Evolutionary conservation across 768 basidiomycete species (phyloP), one percentile per base, ranked within the genome.

Genomic region (Leccinum olivaceopallidum): DNA sequence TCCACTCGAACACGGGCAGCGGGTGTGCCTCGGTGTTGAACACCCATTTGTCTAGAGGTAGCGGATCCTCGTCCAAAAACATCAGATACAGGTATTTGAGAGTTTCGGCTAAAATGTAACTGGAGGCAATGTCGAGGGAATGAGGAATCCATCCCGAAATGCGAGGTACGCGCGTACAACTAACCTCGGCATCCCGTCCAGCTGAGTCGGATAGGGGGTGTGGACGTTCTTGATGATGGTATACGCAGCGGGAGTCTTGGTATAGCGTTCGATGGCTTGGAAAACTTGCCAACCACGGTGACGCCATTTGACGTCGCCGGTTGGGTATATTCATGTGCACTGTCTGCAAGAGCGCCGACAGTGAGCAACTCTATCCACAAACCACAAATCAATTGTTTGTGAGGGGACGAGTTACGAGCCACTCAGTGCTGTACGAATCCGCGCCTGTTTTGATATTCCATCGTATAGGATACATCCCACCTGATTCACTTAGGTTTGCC

Each of bases 21-120:
- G 91, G 84, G 68, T 93, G 92, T 6, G 90, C 92, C 71, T 87
- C 85, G 0, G 85, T 87, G 62, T 84, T 87, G 59, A 85, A 85
- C 5, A 87, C 85, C 80, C 81, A 87, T 39, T 80, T 74, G 16
- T 82, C 75, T 42, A 84, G 74, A 0, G 82, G 77, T 14, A 90
- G 63, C 5, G 76, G 80, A 61, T 92, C 87, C 6, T 83, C 79
- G 44, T 89, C 81, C 49, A 73, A 76, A 70, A 90, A 92, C 71
- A 89, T 72, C 22, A 92, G 76, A 70, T 88, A 87, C 54, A 90
- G 78, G 68, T 92, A 90, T 72, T 90, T 89, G 60, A 90, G 75
- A 62, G 83, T 85, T 66, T 84, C 83, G 2, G 84, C 83, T 30
- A 84, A 71, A 73, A 84, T 82, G 71, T 79, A 84, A 58, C 83